These are phyloP conservation scores for Dactylellina haptotyla DNA, from an alignment of 2,329 filamentous ascomycete genomes.

Conservation along the genomic window DNA sequence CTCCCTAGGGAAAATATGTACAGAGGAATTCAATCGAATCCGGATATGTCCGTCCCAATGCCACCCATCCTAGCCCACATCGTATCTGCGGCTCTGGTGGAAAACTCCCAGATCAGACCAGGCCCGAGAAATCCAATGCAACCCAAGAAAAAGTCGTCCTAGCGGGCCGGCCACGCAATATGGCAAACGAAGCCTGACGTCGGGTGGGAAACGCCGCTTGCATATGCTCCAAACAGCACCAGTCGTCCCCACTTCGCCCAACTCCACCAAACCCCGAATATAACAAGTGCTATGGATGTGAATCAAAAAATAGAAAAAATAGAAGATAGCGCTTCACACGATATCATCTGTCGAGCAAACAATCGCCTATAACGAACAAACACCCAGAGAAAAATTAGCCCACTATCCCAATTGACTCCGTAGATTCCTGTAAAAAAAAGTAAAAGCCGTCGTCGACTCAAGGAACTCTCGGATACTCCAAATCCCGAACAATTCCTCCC, in stretches of 20 bases:
- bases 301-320: no score
- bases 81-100: not conserved
- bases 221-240: conserved; percentile 4
- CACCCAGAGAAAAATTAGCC: no score
- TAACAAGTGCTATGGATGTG: no score
- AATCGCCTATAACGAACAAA: no score
- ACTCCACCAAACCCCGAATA: not conserved
- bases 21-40: not conserved
- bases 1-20: not conserved
- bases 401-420: no score
- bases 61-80: not conserved
- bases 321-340: no score
- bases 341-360: no score
- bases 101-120: not conserved
- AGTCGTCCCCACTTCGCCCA: not conserved
- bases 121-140: no score
- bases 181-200: not conserved
- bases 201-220: not conserved
- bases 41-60: not conserved
- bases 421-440: no score
- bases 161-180: not conserved
- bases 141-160: not conserved
- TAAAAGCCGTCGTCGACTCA: no score
- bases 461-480: no score
- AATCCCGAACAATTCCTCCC: no score